Conservation (phyloP, 805 yeast species). For the Candida nonsorbophila region DNA sequence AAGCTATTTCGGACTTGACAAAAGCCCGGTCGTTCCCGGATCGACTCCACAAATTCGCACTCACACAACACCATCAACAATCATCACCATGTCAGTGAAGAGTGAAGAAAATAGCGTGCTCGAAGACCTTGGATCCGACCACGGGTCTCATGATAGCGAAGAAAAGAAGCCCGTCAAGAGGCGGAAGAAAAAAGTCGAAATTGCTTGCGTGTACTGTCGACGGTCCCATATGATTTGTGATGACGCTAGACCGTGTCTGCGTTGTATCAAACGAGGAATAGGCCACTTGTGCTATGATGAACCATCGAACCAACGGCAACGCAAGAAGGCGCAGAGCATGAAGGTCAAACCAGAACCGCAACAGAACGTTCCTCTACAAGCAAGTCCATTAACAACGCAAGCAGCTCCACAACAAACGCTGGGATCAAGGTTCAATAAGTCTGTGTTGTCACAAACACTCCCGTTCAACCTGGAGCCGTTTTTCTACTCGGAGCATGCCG, state of each 20-base stretch:
- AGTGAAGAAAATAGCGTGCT: no score
- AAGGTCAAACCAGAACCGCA: constrained; percentile 2
- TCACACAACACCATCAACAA: no score
- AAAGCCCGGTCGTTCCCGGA: no score
- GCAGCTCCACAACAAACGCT: constrained; percentile 3
- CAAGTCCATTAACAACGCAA: constrained; percentile 1
- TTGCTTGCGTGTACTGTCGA: constrained; percentile 87
- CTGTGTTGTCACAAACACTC: constrained; percentile 35
- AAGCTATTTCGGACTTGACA: no score
- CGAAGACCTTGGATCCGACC: no score
- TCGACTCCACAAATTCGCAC: no score
- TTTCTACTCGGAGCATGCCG: constrained; percentile 87
- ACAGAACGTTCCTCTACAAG: no score
- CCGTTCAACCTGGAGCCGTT: constrained; percentile 63
- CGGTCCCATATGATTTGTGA: constrained; percentile 95
- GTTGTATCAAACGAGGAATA: constrained; percentile 83
- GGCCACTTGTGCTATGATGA: constrained; percentile 85
- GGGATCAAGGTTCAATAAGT: constrained; percentile 10
- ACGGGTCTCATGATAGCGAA: constrained; percentile 2
- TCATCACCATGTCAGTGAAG: no score
- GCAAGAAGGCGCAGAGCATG: constrained; percentile 29
- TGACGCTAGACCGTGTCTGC: constrained; percentile 64
- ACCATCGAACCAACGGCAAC: constrained; percentile 41
- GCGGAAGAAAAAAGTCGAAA: constrained; percentile 48
- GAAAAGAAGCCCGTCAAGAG: constrained; percentile 7